These are phyloP conservation scores for Didymella pomorum DNA, from an alignment of 2,329 filamentous ascomycete species.

Conservation along the genomic window DNA sequence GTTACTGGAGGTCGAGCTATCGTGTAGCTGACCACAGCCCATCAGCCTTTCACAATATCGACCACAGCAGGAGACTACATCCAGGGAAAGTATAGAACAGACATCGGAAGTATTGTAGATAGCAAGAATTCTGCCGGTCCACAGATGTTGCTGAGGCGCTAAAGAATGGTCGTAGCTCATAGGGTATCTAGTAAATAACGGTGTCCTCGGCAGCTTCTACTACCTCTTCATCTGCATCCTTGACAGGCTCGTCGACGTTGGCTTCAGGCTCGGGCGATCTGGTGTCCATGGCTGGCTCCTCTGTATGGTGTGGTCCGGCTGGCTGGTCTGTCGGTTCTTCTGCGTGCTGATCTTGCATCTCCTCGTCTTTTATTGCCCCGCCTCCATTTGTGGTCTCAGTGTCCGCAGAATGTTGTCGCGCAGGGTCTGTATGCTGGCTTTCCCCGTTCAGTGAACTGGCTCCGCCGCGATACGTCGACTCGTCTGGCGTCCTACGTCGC, in stretches of 20 bases:
- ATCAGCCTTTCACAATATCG: too few relatives aligned
- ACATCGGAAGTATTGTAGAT: too few relatives aligned
- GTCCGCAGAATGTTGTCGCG: constrained; percentile 26
- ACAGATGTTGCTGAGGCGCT: too few relatives aligned
- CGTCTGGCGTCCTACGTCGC: constrained; percentile 23
- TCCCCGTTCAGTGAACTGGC: constrained; percentile 34
- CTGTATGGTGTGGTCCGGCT: constrained; percentile 25
- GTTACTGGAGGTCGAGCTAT: too few relatives aligned
- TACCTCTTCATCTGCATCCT: constrained; percentile 70
- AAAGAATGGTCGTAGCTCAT: too few relatives aligned
- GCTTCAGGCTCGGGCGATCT: constrained; percentile 38
- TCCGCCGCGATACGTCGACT: constrained; percentile 26
- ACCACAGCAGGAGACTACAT: too few relatives aligned
- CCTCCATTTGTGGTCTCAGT: constrained; percentile 41
- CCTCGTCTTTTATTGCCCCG: constrained; percentile 32
- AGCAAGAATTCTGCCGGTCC: too few relatives aligned
- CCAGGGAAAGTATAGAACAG: too few relatives aligned
- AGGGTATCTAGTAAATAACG: constrained; percentile 76
- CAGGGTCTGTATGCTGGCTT: constrained; percentile 34
- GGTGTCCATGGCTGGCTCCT: constrained; percentile 31
- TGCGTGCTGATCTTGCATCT: constrained; percentile 38
- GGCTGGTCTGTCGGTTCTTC: constrained; percentile 29
- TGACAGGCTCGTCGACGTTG: constrained; percentile 47
- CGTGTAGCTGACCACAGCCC: too few relatives aligned
- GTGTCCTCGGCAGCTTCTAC: constrained; percentile 85